Evolutionary conservation across 805 yeast species (phyloP), one percentile per base, ranked within the genome.

Genomic region (Maudiozyma serrabonitensis): DNA sequence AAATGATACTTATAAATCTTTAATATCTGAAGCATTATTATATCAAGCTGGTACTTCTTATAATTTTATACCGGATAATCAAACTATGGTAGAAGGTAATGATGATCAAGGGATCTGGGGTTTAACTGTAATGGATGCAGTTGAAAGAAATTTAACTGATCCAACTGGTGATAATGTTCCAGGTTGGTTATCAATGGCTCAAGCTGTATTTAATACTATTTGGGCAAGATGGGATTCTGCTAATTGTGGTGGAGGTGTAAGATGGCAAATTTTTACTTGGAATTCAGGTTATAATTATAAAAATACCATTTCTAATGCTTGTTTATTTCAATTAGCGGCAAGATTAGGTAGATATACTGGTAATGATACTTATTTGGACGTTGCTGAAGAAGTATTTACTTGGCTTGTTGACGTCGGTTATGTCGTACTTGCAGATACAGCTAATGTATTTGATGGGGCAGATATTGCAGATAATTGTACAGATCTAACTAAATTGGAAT

Each of bases 91-190:
- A 5, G 86, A 81, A 66, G 87, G 87, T 66, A 81, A 81, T 56
- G 87, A 81, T 68, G 87, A 81, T 68, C 83, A 81, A 68, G 84
- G 83, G 18, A 76, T 81, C 49, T 81, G 86, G 86, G 86, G 82
- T 3, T 61, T 81, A 19, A 76, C 82, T 1, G 79, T 74, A 1
- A 76, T 81, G 76, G 76, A 70, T 21, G 86, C 86, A 1, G 81
- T 80, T 1, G 84, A 80, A 55, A 68, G 75, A 54, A 78, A 76
- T 55, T 79, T 81, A 54, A 64, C 75, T 9, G 74, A 75, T 49
- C 79, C 81, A 2, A 55, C 63, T 0, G 46, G 34, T 12, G 65
- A 63, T 31, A 74, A 70, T 15, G 46, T 38, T 2, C 74, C 75
- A 7, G 68, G 75, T 49, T 81, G 86, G 86, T 62, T 77, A 43